phyloP scores from a whole-genome alignment of 2,329 filamentous ascomycete species.

The Teratosphaeria viscida region DNA sequence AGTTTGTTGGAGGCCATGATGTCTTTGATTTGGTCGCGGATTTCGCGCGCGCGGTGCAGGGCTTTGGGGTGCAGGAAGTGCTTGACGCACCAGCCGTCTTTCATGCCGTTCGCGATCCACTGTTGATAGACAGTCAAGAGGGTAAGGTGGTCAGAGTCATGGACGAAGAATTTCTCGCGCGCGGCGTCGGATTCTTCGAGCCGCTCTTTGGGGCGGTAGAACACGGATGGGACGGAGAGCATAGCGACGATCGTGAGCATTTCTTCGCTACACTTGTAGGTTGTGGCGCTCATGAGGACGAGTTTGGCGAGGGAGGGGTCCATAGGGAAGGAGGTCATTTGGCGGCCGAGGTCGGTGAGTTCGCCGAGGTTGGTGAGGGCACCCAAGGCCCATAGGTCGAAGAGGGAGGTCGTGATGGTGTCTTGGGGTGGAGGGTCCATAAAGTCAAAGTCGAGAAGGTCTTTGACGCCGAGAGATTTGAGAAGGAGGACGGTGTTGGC shows the following conservation, averaged over 20 bases:
- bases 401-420: constrained; percentile 91
- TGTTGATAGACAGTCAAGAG: constrained; percentile 92
- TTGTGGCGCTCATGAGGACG: constrained; percentile 67
- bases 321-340: constrained; percentile 98
- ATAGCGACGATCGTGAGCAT: constrained; percentile 98
- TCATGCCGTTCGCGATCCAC: constrained; percentile 84
- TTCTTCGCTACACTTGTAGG: constrained; percentile 85
- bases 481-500: constrained; percentile 89
- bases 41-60: constrained; percentile 81
- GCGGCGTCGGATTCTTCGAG: constrained; percentile 94
- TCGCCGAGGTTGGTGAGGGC: constrained; percentile 90
- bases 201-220: constrained; percentile 92
- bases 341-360: constrained; percentile 72
- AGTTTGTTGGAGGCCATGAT: constrained; percentile 94
- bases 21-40: constrained; percentile 82
- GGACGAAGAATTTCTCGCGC: constrained; percentile 95
- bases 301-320: constrained; percentile 92
- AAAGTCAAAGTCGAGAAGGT: constrained; percentile 93
- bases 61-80: constrained; percentile 97
- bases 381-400: constrained; percentile 92
- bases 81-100: constrained; percentile 81
- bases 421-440: constrained; percentile 99
- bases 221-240: constrained; percentile 92
- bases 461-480: constrained; percentile 88
- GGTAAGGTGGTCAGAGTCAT: constrained; percentile 92